These are phyloP conservation scores for Cercospora zeina DNA, from an alignment of 2,329 filamentous ascomycete genomes.

Conservation along the genomic window DNA sequence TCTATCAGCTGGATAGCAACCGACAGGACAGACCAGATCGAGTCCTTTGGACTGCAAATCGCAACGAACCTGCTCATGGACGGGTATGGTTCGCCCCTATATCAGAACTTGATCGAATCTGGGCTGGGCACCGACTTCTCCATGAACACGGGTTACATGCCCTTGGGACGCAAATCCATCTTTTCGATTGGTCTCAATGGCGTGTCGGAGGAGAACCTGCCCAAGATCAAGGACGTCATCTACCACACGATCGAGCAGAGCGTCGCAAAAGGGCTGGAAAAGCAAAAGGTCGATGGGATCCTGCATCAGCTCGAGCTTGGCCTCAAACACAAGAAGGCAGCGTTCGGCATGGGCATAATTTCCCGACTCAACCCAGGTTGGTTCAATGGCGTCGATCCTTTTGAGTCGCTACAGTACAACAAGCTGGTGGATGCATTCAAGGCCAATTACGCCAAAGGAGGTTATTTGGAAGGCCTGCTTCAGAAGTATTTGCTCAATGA, in stretches of 20 bases:
- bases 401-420: conserved; percentile 89
- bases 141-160: conserved; percentile 89
- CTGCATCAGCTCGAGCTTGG: conserved; percentile 92
- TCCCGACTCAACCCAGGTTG: conserved; percentile 86
- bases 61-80: conserved; percentile 83
- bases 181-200: conserved; percentile 91
- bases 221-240: conserved; percentile 72
- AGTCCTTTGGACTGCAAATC: conserved; percentile 83
- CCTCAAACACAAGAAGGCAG: conserved; percentile 93
- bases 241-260: conserved; percentile 70
- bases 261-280: conserved; percentile 76
- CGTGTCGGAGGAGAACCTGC: conserved; percentile 77
- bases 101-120: conserved; percentile 82
- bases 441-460: conserved; percentile 67
- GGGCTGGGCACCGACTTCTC: conserved; percentile 92
- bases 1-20: conserved; percentile 91
- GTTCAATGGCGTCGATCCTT: conserved; percentile 94
- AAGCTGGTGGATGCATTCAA: conserved; percentile 84
- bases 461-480: conserved; percentile 80
- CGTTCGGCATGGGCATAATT: conserved; percentile 88
- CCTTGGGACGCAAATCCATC: conserved; percentile 71
- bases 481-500: conserved; percentile 90
- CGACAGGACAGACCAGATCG: conserved; percentile 76
- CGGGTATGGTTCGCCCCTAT: conserved; percentile 92
- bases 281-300: conserved; percentile 87